Conservation (phyloP, 441 rosid genomes). For the Francoa sonchifolia region DNA sequence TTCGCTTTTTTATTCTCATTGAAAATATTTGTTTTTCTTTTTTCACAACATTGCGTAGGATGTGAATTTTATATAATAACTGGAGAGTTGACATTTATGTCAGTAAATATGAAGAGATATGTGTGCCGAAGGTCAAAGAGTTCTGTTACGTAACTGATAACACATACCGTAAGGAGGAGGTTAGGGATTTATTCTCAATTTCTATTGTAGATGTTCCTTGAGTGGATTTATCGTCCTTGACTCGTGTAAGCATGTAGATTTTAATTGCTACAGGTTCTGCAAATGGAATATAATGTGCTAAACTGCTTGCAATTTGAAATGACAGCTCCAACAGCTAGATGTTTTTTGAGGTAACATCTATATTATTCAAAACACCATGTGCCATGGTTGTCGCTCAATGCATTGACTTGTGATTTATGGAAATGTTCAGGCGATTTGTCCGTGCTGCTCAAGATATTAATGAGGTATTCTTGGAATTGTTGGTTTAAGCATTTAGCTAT, state of each 20-base stretch:
- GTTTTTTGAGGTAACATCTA: conserved; percentile 58
- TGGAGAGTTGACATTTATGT: not conserved
- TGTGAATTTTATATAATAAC: too few species aligned
- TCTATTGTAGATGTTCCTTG: too few species aligned
- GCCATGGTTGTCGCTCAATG: conserved; percentile 2
- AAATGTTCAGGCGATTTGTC: conserved; percentile 56
- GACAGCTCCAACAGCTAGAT: conserved; percentile 83
- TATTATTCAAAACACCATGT: too few species aligned
- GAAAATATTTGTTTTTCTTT: too few species aligned
- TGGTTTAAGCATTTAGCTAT: too few species aligned
- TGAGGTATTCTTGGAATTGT: conserved; percentile 40
- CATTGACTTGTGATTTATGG: conserved; percentile 11
- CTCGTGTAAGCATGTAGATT: not conserved
- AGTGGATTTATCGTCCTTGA: not conserved
- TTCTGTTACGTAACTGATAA: conserved; percentile 84
- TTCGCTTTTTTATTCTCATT: too few species aligned
- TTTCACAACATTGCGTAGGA: too few species aligned
- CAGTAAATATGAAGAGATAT: conserved; percentile 89
- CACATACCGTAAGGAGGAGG: conserved; percentile 78
- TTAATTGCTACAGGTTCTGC: conserved; percentile 42
- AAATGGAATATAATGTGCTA: conserved; percentile 82
- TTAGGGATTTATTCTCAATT: conserved; percentile 14
- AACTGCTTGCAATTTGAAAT: conserved; percentile 81
- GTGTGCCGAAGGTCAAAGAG: conserved; percentile 85
- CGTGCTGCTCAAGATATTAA: conserved; percentile 70